These are phyloP conservation scores for Roridomyces roridus DNA, from an alignment of 768 basidiomycete species.

Conservation along the genomic window DNA sequence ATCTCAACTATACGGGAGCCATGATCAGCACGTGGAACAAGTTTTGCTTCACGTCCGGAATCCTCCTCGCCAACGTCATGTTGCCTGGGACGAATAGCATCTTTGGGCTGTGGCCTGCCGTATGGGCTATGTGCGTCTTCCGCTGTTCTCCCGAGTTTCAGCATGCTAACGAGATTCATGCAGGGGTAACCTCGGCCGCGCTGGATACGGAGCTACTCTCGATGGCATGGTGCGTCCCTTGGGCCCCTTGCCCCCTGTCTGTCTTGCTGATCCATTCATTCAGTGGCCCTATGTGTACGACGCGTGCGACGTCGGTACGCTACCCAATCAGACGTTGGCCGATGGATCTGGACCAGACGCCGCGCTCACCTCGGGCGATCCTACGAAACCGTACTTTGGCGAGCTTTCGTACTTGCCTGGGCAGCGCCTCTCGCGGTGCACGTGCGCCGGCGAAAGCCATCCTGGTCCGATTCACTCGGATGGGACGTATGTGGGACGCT, in stretches of 20 bases:
- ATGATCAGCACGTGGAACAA: slow-evolving; percentile 34
- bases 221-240: slow-evolving; percentile 71
- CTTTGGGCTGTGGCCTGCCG: slow-evolving; percentile 77
- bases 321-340: slow-evolving; percentile 83
- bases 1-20: slow-evolving; percentile 63
- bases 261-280: too few species aligned
- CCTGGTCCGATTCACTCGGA: slow-evolving; percentile 57
- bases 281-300: slow-evolving; percentile 70
- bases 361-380: slow-evolving; percentile 52
- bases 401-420: slow-evolving; percentile 57
- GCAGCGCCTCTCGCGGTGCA: slow-evolving; percentile 63
- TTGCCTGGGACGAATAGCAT: slow-evolving; percentile 74
- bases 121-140: slow-evolving; percentile 66
- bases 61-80: slow-evolving; percentile 67
- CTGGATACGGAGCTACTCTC: slow-evolving; percentile 84
- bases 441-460: slow-evolving; percentile 62
- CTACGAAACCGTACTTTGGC: slow-evolving; percentile 44
- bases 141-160: not conserved
- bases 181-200: slow-evolving; percentile 68
- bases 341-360: slow-evolving; percentile 39
- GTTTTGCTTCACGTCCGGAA: slow-evolving; percentile 88
- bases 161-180: not conserved
- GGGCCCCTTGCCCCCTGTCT: slow-evolving; percentile 30
- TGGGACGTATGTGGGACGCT: slow-evolving; percentile 56
- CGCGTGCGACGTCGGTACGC: slow-evolving; percentile 84